A percentile compares a stretch with the other conserved stretches of the same genome.
These are phyloP conservation scores for Pythium aquatile DNA, from an alignment of 352 stramenopile species.

Conservation along the genomic window DNA sequence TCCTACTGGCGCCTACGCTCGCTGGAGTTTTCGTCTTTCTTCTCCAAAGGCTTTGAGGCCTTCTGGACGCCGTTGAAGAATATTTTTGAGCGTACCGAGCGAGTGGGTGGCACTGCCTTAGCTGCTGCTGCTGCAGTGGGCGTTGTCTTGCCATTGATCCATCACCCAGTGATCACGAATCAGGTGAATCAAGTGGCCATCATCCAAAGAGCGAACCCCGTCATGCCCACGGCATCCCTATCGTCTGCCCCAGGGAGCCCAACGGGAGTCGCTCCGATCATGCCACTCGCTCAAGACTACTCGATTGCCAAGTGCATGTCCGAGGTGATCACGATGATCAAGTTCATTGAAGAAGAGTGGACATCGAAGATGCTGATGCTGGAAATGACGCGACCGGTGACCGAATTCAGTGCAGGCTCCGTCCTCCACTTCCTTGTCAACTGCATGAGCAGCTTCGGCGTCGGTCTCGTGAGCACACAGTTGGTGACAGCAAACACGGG, in stretches of 20 bases:
- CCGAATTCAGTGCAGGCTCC: slow-evolving; percentile 50
- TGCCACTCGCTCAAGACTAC: neutral
- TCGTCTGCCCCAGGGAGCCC: neutral
- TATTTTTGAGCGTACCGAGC: slow-evolving; percentile 43
- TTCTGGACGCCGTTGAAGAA: slow-evolving; percentile 67
- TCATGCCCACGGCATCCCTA: neutral
- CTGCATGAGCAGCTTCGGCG: slow-evolving; percentile 66
- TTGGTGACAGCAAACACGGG: slow-evolving; percentile 48
- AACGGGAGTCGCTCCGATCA: neutral
- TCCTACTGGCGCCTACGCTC: slow-evolving; percentile 58
- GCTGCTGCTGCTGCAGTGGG: slow-evolving; percentile 20
- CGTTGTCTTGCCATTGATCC: slow-evolving; percentile 19
- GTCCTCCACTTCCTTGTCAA: slow-evolving; percentile 70
- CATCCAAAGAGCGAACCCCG: neutral
- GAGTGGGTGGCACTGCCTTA: slow-evolving; percentile 19
- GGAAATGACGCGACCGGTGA: slow-evolving; percentile 70
- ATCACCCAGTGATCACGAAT: neutral
- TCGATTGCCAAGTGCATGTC: slow-evolving; percentile 55
- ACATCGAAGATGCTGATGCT: slow-evolving; percentile 70
- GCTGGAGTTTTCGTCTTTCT: slow-evolving; percentile 63
- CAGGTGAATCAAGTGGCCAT: neutral
- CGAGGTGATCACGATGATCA: slow-evolving; percentile 63
- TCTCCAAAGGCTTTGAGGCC: slow-evolving; percentile 57
- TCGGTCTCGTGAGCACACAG: slow-evolving; percentile 58
- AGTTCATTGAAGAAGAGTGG: slow-evolving; percentile 72